Evolutionary conservation across 208 protist species (phyloP).

Genomic region (Trypanosoma avium): DNA sequence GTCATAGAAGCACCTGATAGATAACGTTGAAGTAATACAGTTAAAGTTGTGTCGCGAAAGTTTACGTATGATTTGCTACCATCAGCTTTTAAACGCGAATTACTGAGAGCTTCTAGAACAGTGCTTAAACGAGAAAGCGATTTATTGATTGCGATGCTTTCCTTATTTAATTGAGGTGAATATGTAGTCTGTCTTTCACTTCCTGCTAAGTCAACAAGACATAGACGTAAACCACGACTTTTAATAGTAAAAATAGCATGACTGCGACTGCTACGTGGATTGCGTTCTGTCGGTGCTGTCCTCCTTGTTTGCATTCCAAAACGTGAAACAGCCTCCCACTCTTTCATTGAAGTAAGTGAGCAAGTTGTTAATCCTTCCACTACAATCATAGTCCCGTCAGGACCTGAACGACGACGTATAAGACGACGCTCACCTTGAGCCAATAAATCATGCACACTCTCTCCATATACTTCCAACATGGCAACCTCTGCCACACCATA

Average conservation of each 20-base stretch:
- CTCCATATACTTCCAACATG: constrained; percentile 87
- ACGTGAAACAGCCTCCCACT: constrained; percentile 68
- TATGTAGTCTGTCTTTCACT: constrained; percentile 86
- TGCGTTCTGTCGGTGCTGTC: constrained; percentile 87
- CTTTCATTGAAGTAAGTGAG: constrained; percentile 48
- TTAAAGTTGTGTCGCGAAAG: constrained; percentile 86
- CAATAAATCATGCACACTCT: constrained; percentile 79
- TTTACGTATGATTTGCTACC: constrained; percentile 69
- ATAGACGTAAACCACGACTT: constrained; percentile 68
- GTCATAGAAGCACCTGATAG: constrained; percentile 76
- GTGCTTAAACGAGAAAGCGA: constrained; percentile 86
- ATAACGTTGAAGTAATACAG: constrained; percentile 88
- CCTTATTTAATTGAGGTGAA: constrained; percentile 79
- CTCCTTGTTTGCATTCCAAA: constrained; percentile 79
- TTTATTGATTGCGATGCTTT: constrained; percentile 91
- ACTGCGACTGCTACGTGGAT: constrained; percentile 89
- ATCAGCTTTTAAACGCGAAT: constrained; percentile 39
- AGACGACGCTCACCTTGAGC: constrained; percentile 55
- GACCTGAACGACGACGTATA: constrained; percentile 39
- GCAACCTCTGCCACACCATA: constrained; percentile 82
- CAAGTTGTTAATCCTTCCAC: constrained; percentile 77
- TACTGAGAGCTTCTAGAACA: constrained; percentile 82
- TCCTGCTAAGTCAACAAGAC: constrained; percentile 86
- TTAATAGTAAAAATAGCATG: constrained; percentile 93
- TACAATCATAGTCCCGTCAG: constrained; percentile 47